Evolutionary conservation across 1,284 basidiomycete species (phyloP), one percentile per base, ranked within the genome.

Genomic region (Ustilago bromivora): DNA sequence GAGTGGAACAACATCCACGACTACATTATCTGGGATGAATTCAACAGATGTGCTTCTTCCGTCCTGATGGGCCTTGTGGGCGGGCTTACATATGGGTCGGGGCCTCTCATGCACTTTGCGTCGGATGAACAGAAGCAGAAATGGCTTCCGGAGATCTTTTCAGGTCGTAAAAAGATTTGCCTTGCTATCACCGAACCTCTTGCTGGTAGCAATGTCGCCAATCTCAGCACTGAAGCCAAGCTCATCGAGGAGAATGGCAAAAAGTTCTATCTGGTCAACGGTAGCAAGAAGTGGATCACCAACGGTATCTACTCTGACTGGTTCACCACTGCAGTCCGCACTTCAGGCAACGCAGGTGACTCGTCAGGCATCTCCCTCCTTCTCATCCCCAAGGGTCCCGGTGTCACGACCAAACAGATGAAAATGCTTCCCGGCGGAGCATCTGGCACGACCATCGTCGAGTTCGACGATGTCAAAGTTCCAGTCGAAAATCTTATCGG

Each of bases 261-360:
- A 12, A 80, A 84, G 79, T 78, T 81, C 59, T 87, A 87, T 80
- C 76, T 87, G 28, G 86, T 87, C 66, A 87, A 84, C 46, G 87
- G 86, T 6, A 60, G 43, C 66, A 87, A 87, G 71, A 86, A 86
- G 66, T 84, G 82, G 85, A 86, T 86, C 72, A 87, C 85, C 13
- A 74, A 82, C 56, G 81, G 82, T 35, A 85, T 86, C 66, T 86
- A 82, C 52, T 80, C 81, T 28, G 83, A 81, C 66, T 81, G 60
- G 40, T 82, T 82, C 58, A 84, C 82, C n/a, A 84, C 83, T 3
- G 84, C 85, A 0, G 86, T 87, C 11, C 79, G 87, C n/a, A 87
- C 87, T 0, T 84, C 83, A 2, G 87, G 86, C 47, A 86, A 87
- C 53, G 68, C 83, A 0, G 83, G 83, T 32, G 87, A 86, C n/a